Evolutionary conservation across 306 rosid species (phyloP).

Genomic region (Quercus dentata): DNA sequence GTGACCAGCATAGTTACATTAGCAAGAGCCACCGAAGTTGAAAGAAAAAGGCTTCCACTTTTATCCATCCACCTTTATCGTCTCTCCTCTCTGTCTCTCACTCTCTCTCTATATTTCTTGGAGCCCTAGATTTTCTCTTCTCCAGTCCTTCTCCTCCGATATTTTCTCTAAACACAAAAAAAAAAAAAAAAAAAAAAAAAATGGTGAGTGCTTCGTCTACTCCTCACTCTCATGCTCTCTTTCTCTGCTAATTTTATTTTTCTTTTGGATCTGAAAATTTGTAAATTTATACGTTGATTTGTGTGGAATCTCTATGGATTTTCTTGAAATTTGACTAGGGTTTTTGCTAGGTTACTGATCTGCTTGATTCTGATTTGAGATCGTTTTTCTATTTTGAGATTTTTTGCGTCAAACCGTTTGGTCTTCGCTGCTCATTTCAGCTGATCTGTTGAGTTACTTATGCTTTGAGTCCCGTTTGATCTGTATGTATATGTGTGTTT

Average conservation of each 20-base stretch:
- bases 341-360: background rate
- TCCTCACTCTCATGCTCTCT: background rate
- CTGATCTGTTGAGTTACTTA: background rate
- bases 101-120: slow-evolving; percentile 1
- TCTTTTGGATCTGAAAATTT: slow-evolving; percentile 7
- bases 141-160: slow-evolving; percentile 14
- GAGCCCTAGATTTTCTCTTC: slow-evolving; percentile 38
- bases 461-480: background rate
- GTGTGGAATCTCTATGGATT: background rate
- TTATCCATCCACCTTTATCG: background rate
- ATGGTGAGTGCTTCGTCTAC: slow-evolving; percentile 35
- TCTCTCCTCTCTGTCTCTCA: background rate
- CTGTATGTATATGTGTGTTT: background rate
- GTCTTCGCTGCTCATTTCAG: background rate
- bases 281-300: background rate
- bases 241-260: too few species aligned
- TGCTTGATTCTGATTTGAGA: background rate
- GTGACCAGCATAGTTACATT: slow-evolving; percentile 19
- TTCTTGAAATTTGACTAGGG: background rate
- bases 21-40: slow-evolving; percentile 16
- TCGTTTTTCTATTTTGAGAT: background rate
- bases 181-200: background rate
- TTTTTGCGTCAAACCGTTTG: background rate
- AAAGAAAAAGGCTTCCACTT: slow-evolving; percentile 5
- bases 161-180: slow-evolving; percentile 4